These are phyloP conservation scores for Eimeria brunetti DNA, from an alignment of 169 alveolate genomes.

Conservation along the genomic window DNA sequence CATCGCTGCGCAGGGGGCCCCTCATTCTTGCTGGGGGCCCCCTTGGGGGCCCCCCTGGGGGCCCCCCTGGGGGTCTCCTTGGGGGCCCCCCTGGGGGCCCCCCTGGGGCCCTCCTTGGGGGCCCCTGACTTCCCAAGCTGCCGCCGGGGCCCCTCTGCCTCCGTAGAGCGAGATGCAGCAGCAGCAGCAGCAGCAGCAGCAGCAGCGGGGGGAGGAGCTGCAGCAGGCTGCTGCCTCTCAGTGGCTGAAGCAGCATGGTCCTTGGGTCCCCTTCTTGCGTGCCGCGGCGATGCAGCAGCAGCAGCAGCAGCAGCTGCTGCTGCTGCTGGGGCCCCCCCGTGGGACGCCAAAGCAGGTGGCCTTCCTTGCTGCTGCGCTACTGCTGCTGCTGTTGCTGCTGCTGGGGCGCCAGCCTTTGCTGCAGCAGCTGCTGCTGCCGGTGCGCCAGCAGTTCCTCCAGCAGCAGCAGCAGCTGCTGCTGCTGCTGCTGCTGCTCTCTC, in stretches of 20 bases:
- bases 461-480: background rate
- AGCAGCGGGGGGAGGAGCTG: background rate
- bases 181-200: too few species aligned
- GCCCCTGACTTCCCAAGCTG: background rate
- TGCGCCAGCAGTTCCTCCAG: too few species aligned
- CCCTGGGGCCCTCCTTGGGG: too few species aligned
- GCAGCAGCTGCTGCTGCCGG: background rate
- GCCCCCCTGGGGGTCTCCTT: too few species aligned
- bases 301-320: background rate
- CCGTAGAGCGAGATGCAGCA: background rate
- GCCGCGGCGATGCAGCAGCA: background rate
- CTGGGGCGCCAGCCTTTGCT: background rate
- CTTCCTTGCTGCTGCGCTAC: background rate
- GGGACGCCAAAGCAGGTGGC: background rate
- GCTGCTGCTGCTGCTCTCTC: constrained; percentile 52
- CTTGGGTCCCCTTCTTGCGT: background rate
- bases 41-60: constrained; percentile 1
- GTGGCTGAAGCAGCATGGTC: background rate
- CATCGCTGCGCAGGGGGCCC: background rate
- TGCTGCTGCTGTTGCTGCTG: background rate
- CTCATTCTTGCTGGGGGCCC: background rate
- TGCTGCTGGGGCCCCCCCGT: background rate
- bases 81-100: too few species aligned
- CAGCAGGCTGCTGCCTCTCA: background rate
- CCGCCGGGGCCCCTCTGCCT: background rate